phyloP scores from a whole-genome alignment of 106 monocot genomes.

The Phalaenopsis aphrodite region DNA sequence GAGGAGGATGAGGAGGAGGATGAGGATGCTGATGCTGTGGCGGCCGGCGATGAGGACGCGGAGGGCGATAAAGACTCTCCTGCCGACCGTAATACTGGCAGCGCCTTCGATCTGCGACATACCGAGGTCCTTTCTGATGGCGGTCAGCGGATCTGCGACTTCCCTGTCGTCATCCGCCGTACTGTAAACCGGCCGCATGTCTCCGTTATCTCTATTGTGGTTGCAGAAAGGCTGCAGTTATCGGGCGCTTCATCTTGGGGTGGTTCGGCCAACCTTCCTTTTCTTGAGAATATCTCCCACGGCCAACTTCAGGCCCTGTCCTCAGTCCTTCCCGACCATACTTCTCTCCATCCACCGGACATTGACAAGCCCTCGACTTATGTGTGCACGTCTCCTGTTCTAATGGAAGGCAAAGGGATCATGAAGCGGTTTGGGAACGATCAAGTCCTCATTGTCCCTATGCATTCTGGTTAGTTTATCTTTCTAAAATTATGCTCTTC shows the following conservation, averaged over 20 bases:
- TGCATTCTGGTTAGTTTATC: slow-evolving; percentile 56
- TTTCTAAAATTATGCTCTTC: background rate
- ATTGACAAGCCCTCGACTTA: slow-evolving; percentile 48
- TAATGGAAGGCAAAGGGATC: slow-evolving; percentile 80
- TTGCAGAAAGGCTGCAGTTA: slow-evolving; percentile 32
- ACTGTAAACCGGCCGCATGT: slow-evolving; percentile 54
- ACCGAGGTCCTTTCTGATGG: slow-evolving; percentile 48
- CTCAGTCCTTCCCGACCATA: slow-evolving; percentile 61
- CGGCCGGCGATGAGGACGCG: slow-evolving; percentile 15
- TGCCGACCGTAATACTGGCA: slow-evolving; percentile 18
- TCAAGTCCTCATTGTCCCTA: slow-evolving; percentile 45
- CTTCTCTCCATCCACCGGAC: slow-evolving; percentile 31
- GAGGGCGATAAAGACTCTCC: slow-evolving; percentile 15
- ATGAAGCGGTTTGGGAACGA: slow-evolving; percentile 34
- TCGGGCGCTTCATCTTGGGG: background rate
- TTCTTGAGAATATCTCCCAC: slow-evolving; percentile 88
- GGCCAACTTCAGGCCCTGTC: slow-evolving; percentile 92
- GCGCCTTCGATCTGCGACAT: slow-evolving; percentile 42
- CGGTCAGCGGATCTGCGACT: slow-evolving; percentile 56
- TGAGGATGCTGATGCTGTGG: slow-evolving; percentile 28
- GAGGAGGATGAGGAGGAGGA: slow-evolving; percentile 48
- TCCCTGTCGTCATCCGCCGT: slow-evolving; percentile 52
- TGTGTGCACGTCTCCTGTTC: slow-evolving; percentile 74
- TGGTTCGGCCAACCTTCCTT: background rate
- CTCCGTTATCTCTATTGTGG: slow-evolving; percentile 60